A percentile compares a stretch with the other conserved stretches of the same genome.
phyloP scores from a whole-genome alignment of 139 green algal genomes.

The Haematococcus sp. region DNA sequence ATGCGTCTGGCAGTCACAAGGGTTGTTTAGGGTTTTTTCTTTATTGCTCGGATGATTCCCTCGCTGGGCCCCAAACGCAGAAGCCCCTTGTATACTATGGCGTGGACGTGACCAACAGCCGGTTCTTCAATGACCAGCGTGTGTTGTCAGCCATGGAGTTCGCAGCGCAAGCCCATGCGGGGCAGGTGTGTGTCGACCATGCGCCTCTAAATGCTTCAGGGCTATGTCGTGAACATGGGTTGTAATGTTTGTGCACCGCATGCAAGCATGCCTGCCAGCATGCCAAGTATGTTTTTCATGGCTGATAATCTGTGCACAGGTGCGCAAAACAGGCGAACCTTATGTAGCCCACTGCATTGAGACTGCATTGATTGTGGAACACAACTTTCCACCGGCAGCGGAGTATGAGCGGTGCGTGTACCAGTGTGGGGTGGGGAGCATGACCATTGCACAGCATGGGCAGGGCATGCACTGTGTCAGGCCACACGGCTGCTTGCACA shows the following conservation, averaged over 20 bases:
- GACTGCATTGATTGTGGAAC: slow-evolving; percentile 88
- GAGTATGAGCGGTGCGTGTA: slow-evolving; percentile 26
- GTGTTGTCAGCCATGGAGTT: slow-evolving; percentile 76
- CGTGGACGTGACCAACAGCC: slow-evolving; percentile 41
- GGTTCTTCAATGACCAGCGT: slow-evolving; percentile 47
- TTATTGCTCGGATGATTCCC: neutral
- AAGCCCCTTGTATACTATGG: slow-evolving; percentile 17
- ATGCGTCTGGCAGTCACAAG: no score
- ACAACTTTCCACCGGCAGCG: slow-evolving; percentile 35
- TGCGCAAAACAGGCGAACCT: slow-evolving; percentile 81
- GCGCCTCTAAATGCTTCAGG: neutral
- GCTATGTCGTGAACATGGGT: no score
- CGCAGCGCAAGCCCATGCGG: slow-evolving; percentile 75
- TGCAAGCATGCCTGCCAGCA: neutral
- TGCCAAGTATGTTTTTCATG: neutral
- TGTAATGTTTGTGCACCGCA: no score
- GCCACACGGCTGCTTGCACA: no score
- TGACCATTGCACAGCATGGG: no score
- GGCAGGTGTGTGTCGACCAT: slow-evolving; percentile 23
- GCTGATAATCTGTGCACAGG: slow-evolving; percentile 39
- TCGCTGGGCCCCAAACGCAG: neutral
- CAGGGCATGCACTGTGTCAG: no score
- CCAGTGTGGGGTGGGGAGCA: no score
- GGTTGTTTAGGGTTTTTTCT: no score
- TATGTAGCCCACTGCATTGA: slow-evolving; percentile 95